Percentiles rank a stretch among this genome's conserved stretches.
Conservation (phyloP, 2,329 filamentous ascomycete species). For the Colletotrichum coccodes region DNA sequence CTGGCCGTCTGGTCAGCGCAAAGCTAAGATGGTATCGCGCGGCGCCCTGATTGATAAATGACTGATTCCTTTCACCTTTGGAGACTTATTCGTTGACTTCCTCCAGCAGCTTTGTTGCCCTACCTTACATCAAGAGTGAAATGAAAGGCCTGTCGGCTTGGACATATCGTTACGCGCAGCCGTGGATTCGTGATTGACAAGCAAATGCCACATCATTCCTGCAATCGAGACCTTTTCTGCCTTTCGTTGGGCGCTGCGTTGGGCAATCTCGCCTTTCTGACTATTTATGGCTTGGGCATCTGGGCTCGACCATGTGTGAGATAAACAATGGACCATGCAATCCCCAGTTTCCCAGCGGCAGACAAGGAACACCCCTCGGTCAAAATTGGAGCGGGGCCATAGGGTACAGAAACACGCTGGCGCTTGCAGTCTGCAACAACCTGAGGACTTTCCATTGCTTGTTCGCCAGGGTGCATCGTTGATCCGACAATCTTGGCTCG, state of each 20-base stretch:
- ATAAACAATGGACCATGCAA: slow-evolving; percentile 23
- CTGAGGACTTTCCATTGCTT: background rate
- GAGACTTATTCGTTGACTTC: background rate
- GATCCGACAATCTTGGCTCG: background rate
- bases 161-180: background rate
- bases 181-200: background rate
- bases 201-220: background rate
- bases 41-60: slow-evolving; percentile 1
- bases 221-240: background rate
- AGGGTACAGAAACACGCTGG: background rate
- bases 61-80: background rate
- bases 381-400: background rate
- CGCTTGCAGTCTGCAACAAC: background rate
- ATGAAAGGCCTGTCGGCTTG: background rate
- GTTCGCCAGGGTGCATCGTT: background rate
- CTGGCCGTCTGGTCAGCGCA: background rate
- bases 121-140: background rate
- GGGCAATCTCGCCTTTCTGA: background rate
- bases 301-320: background rate
- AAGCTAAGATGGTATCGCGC: background rate
- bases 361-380: slow-evolving; percentile 21
- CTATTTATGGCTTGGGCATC: background rate
- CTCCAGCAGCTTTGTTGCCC: background rate
- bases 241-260: background rate
- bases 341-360: slow-evolving; percentile 7